Percentiles rank a stretch among this genome's conserved stretches.
Conservation (phyloP, 768 basidiomycete species). For the Rossbeevera mucosa region DNA sequence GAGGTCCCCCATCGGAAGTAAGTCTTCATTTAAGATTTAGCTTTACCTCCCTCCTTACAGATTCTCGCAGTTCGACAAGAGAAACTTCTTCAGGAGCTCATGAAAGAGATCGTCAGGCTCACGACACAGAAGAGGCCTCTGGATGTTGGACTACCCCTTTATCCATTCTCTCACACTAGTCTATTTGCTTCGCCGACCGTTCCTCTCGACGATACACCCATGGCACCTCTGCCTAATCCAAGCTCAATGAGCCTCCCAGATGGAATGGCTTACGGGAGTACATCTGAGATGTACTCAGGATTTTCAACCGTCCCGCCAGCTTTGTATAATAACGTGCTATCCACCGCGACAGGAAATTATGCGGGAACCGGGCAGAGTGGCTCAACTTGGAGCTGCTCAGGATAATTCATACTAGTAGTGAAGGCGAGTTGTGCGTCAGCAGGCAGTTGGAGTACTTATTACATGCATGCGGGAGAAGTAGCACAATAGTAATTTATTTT, state of each 20-base stretch:
- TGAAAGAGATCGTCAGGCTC: constrained; percentile 80
- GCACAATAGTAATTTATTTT: not conserved
- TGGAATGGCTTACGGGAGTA: not conserved
- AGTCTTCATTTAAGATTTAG: constrained; percentile 27
- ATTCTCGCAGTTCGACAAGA: constrained; percentile 68
- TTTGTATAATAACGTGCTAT: constrained; percentile 5
- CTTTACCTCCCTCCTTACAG: constrained; percentile 2
- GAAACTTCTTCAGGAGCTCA: constrained; percentile 72
- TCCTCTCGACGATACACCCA: constrained; percentile 26
- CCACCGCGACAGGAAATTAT: constrained; percentile 6
- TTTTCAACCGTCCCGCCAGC: constrained; percentile 2
- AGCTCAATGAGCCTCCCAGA: constrained; percentile 6
- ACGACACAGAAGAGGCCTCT: constrained; percentile 78
- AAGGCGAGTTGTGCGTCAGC: not conserved
- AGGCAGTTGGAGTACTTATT: not conserved
- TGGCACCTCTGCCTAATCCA: constrained; percentile 29
- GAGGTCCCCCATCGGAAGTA: constrained; percentile 80
- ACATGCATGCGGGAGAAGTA: not conserved
- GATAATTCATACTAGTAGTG: constrained; percentile 5
- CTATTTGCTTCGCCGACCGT: constrained; percentile 52
- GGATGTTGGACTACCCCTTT: constrained; percentile 74
- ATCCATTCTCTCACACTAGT: constrained; percentile 71
- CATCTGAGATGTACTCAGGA: constrained; percentile 10
- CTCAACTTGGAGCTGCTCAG: constrained; percentile 6
- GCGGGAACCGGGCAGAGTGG: constrained; percentile 4